A percentile compares a stretch with the other conserved stretches of the same genome.
These are phyloP conservation scores for Starmera stellimalicola DNA, from an alignment of 1,139 yeast genomes.

Conservation along the genomic window DNA sequence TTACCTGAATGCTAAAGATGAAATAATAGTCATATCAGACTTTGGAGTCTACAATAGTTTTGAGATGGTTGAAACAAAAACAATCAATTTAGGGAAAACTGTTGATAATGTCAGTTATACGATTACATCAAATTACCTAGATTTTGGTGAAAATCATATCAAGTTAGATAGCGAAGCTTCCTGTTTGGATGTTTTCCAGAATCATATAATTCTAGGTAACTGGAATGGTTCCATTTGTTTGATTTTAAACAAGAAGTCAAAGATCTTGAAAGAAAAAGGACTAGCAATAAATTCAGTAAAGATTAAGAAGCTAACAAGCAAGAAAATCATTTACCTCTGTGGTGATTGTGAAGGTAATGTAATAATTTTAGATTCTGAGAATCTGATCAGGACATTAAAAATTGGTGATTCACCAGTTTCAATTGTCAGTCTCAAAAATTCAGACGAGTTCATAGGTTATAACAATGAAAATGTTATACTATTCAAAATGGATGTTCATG, in stretches of 20 bases:
- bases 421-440: conserved; percentile 4
- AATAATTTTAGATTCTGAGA: background rate
- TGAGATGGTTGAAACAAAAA: background rate
- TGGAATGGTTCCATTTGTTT: conserved; percentile 15
- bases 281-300: conserved; percentile 12
- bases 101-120: background rate
- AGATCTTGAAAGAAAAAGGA: conserved; percentile 3
- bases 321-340: conserved; percentile 4
- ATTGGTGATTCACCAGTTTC: conserved; percentile 18
- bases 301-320: conserved; percentile 4
- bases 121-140: conserved; percentile 3
- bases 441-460: conserved; percentile 5
- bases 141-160: no score
- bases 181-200: conserved; percentile 4
- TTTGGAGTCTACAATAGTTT: conserved; percentile 13
- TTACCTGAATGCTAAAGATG: conserved; percentile 2
- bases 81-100: conserved; percentile 4
- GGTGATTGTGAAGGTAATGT: conserved; percentile 19
- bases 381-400: background rate
- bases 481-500: conserved; percentile 3
- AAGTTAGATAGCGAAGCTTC: conserved; percentile 11
- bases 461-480: conserved; percentile 12
- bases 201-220: conserved; percentile 11
- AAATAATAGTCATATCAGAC: conserved; percentile 8
- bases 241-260: conserved; percentile 4